phyloP scores from a whole-genome alignment of 2,329 filamentous ascomycete genomes.

The Calonectria henricotiae region DNA sequence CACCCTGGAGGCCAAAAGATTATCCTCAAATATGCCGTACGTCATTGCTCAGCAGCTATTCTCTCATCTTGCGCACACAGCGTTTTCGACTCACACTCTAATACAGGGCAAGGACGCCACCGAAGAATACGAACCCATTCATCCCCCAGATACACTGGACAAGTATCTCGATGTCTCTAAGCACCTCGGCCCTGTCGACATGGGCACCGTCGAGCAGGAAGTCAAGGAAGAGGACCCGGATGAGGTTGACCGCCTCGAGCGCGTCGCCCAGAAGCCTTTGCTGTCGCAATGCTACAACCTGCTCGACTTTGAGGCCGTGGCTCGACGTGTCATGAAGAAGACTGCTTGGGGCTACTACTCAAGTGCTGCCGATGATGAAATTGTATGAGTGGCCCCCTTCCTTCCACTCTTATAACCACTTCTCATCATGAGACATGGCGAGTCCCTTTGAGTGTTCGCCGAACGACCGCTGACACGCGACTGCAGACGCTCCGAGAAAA shows the following conservation, averaged over 20 bases:
- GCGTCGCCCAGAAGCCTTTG: slow-evolving; percentile 82
- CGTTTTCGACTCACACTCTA: slow-evolving; percentile 35
- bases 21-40: slow-evolving; percentile 92
- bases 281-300: slow-evolving; percentile 94
- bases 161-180: slow-evolving; percentile 89
- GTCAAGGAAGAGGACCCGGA: slow-evolving; percentile 78
- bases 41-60: slow-evolving; percentile 45
- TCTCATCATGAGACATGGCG: neutral
- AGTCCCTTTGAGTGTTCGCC: neutral
- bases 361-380: slow-evolving; percentile 78
- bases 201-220: slow-evolving; percentile 83
- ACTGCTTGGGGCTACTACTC: slow-evolving; percentile 98
- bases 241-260: slow-evolving; percentile 78
- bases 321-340: slow-evolving; percentile 93
- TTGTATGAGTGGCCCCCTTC: slow-evolving; percentile 52
- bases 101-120: slow-evolving; percentile 88
- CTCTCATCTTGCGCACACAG: neutral
- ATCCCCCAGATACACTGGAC: slow-evolving; percentile 88
- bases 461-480: slow-evolving; percentile 15
- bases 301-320: slow-evolving; percentile 96
- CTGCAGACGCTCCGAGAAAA: slow-evolving; percentile 92
- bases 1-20: slow-evolving; percentile 93
- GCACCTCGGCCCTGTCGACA: slow-evolving; percentile 91
- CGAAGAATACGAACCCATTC: slow-evolving; percentile 91
- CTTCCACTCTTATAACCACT: too few relatives aligned